These are phyloP conservation scores for Dittrichia graveolens DNA, from an alignment of 129 eudicot species.

Conservation along the genomic window DNA sequence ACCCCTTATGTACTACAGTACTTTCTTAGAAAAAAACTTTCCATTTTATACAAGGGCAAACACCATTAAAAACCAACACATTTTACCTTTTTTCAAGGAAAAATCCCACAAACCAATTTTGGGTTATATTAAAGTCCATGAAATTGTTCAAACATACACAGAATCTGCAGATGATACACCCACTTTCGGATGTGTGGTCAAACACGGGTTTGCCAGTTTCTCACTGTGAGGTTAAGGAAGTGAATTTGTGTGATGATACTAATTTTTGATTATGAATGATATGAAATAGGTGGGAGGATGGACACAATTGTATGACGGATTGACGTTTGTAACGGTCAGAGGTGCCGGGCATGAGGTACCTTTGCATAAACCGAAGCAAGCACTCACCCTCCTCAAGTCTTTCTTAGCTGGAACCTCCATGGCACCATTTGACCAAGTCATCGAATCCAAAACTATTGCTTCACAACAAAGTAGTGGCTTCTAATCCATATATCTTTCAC, in stretches of 20 bases:
- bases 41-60: too few species aligned
- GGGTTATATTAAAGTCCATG: background rate
- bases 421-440: slow-evolving; percentile 48
- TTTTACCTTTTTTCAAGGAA: too few species aligned
- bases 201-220: too few species aligned
- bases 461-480: slow-evolving; percentile 34
- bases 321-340: slow-evolving; percentile 77
- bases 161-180: too few species aligned
- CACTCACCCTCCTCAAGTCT: slow-evolving; percentile 64
- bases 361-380: slow-evolving; percentile 76
- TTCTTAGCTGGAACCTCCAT: slow-evolving; percentile 68
- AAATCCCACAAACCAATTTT: too few species aligned
- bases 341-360: slow-evolving; percentile 98
- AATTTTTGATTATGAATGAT: background rate
- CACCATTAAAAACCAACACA: too few species aligned
- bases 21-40: too few species aligned
- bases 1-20: too few species aligned
- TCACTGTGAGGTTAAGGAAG: too few species aligned
- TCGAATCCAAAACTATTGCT: slow-evolving; percentile 18
- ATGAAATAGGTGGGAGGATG: slow-evolving; percentile 83
- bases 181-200: too few species aligned
- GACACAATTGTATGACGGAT: slow-evolving; percentile 74
- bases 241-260: background rate
- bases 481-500: slow-evolving; percentile 1
- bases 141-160: too few species aligned